Conservation (phyloP, 73 alveolate genomes). For the Tetrahymena malaccensis region DNA sequence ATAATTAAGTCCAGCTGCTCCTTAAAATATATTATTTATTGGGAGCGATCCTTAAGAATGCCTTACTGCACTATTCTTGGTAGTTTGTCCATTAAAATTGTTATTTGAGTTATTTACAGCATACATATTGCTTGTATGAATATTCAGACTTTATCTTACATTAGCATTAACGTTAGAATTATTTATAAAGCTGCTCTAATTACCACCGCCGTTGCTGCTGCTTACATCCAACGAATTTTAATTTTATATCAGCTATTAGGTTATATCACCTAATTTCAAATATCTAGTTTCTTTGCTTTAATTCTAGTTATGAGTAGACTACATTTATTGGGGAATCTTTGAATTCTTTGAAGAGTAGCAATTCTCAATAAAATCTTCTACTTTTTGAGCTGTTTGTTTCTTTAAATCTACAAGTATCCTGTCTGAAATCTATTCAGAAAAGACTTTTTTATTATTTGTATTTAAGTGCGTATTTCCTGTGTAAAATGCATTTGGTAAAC, state of each 20-base stretch:
- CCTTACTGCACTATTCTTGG: neutral
- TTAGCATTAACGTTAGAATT: neutral
- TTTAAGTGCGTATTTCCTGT: neutral
- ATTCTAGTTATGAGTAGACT: neutral
- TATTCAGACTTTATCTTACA: neutral
- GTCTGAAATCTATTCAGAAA: neutral
- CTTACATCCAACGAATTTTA: neutral
- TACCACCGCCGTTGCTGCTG: neutral
- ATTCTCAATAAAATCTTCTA: neutral
- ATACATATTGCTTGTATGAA: neutral
- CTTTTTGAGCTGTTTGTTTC: neutral
- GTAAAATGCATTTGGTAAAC: neutral
- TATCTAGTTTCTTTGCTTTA: neutral
- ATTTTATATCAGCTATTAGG: neutral
- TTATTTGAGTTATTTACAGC: neutral
- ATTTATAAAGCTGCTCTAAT: neutral
- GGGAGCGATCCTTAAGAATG: neutral
- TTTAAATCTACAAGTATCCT: neutral
- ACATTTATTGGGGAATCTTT: neutral
- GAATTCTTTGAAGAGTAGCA: neutral
- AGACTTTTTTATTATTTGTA: neutral
- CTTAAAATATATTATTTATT: neutral
- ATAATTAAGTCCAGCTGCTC: neutral
- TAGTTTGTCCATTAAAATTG: neutral
- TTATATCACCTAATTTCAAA: neutral